Evolutionary conservation across 148 eudicot species (phyloP).

Genomic region (Silene latifolia): DNA sequence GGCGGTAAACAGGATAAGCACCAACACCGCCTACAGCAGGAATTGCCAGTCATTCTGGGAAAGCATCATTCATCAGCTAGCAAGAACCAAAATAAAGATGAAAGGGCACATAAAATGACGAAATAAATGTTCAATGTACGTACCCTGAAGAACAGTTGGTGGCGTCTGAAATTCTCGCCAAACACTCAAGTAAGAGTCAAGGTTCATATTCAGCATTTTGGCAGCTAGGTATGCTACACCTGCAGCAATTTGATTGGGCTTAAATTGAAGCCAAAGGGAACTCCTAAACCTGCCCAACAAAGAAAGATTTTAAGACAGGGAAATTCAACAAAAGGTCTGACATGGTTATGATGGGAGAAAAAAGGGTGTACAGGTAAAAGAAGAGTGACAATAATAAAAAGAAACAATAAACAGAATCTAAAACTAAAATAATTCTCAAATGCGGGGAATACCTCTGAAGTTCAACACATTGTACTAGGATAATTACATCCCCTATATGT

Average conservation of each 20-base stretch:
- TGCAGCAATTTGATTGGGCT: conserved; percentile 96
- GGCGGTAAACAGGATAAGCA: neutral
- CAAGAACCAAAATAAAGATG: neutral
- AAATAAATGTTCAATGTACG: conserved; percentile 9
- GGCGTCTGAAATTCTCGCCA: conserved; percentile 84
- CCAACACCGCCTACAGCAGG: neutral
- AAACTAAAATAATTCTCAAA: neutral
- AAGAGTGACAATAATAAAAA: conserved; percentile 9
- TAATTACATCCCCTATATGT: conserved; percentile 33
- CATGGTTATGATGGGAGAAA: neutral
- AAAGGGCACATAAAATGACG: neutral
- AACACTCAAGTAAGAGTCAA: conserved; percentile 53
- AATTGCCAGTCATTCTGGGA: neutral
- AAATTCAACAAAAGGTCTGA: conserved; percentile 1
- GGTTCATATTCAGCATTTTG: conserved; percentile 69
- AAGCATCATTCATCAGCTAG: neutral
- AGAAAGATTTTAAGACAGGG: conserved; percentile 8
- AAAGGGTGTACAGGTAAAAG: neutral
- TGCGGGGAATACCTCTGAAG: conserved; percentile 33
- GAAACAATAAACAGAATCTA: conserved; percentile 27
- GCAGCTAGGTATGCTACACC: conserved; percentile 94
- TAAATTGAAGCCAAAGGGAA: conserved; percentile 94
- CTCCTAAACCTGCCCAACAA: conserved; percentile 69
- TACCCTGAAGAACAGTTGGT: conserved; percentile 63
- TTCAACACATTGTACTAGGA: conserved; percentile 24